Percentiles rank a stretch among this genome's conserved stretches.
Evolutionary conservation across 176 grass and related monocot genomes (phyloP).

Genomic region (Otatea glauca): DNA sequence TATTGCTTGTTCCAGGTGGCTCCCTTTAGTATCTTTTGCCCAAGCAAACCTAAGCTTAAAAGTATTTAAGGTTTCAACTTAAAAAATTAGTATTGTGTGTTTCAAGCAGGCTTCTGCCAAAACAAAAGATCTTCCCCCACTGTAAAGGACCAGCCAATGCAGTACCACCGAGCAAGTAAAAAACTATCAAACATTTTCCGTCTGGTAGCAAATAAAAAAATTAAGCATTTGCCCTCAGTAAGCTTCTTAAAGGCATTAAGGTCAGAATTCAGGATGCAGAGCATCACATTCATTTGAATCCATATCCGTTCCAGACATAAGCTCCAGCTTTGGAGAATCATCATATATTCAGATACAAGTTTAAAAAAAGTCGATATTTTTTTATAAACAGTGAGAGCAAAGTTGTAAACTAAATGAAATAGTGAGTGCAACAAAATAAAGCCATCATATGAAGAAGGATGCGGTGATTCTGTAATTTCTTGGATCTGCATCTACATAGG

Average conservation of each 20-base stretch:
- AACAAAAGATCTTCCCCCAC: background rate
- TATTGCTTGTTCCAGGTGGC: background rate
- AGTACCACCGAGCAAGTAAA: slow-evolving; percentile 17
- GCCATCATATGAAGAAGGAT: background rate
- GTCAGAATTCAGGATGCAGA: background rate
- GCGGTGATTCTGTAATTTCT: background rate
- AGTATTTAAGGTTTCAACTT: background rate
- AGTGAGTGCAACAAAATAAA: background rate
- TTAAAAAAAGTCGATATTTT: background rate
- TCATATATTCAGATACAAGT: background rate
- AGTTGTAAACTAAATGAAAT: slow-evolving; percentile 2
- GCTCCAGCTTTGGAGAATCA: background rate
- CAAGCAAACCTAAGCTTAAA: slow-evolving; percentile 18
- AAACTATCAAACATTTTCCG: background rate
- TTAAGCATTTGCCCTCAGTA: background rate
- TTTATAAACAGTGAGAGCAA: background rate
- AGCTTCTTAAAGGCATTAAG: background rate
- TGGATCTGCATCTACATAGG: background rate
- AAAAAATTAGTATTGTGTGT: background rate
- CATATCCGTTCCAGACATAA: background rate
- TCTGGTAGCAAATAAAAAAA: background rate
- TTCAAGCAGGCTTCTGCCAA: slow-evolving; percentile 7
- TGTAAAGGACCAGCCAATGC: slow-evolving; percentile 18
- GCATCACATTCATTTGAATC: background rate
- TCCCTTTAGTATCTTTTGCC: slow-evolving; percentile 2